phyloP scores from a whole-genome alignment of 768 basidiomycete genomes.

The Auriscalpium microsporum region DNA sequence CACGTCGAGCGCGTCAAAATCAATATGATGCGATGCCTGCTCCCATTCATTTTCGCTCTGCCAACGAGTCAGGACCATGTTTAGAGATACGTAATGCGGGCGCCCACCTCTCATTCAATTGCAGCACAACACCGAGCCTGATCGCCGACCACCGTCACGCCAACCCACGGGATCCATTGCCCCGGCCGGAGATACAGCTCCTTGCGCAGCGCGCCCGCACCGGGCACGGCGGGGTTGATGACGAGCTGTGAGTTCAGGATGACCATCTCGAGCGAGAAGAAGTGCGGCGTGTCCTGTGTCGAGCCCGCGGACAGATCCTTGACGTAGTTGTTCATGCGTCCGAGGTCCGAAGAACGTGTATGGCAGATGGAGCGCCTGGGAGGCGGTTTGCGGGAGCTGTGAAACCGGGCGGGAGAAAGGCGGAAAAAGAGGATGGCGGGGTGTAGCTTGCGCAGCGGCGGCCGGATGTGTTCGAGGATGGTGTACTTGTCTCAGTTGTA shows the following conservation, averaged over 20 bases:
- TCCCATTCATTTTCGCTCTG: slow-evolving; percentile 94
- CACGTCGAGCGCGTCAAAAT: slow-evolving; percentile 74
- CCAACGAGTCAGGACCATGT: slow-evolving; percentile 8
- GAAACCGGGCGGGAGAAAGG: slow-evolving; percentile 45
- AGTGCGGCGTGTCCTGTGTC: slow-evolving; percentile 70
- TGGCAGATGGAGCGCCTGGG: slow-evolving; percentile 83
- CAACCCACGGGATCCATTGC: slow-evolving; percentile 98
- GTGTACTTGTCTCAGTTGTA: slow-evolving; percentile 99
- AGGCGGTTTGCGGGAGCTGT: slow-evolving; percentile 88
- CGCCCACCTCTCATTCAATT: slow-evolving; percentile 81
- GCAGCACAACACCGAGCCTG: slow-evolving; percentile 73
- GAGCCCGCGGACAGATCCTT: slow-evolving; percentile 97
- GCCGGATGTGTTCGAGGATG: slow-evolving; percentile 84
- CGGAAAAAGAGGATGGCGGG: neutral
- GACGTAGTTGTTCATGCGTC: slow-evolving; percentile 98
- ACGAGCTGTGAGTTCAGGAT: slow-evolving; percentile 96
- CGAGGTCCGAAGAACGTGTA: slow-evolving; percentile 98
- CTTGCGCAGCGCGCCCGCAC: slow-evolving; percentile 62
- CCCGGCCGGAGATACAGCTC: slow-evolving; percentile 90
- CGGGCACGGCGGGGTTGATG: slow-evolving; percentile 62
- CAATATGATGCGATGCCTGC: slow-evolving; percentile 88
- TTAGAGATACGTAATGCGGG: neutral
- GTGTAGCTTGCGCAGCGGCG: slow-evolving; percentile 78
- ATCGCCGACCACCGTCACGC: slow-evolving; percentile 67
- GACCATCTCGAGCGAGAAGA: slow-evolving; percentile 91